These are phyloP conservation scores for Cerioporus squamosus DNA, from an alignment of 1,284 basidiomycete species.

Conservation along the genomic window DNA sequence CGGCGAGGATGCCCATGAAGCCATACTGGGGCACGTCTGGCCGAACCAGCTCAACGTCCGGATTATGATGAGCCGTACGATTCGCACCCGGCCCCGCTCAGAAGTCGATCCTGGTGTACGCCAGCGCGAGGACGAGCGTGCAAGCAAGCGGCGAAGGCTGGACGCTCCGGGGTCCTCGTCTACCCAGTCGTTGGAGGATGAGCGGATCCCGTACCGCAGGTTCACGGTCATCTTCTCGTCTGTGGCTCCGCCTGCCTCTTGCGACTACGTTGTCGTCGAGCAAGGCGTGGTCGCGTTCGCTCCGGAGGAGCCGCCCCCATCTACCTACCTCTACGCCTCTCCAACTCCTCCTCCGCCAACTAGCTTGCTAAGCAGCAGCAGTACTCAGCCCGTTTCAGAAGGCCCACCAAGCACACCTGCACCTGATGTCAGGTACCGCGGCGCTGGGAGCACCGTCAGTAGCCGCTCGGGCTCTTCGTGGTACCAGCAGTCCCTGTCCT, in stretches of 20 bases:
- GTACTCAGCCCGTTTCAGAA: neutral
- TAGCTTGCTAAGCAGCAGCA: neutral
- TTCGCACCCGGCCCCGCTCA: slow-evolving; percentile 55
- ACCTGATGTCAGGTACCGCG: no score
- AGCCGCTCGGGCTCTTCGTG: neutral
- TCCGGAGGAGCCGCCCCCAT: slow-evolving; percentile 17
- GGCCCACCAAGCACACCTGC: neutral
- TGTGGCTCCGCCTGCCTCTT: slow-evolving; percentile 54
- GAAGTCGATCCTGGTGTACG: neutral
- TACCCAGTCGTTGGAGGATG: slow-evolving; percentile 32
- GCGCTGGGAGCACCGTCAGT: neutral
- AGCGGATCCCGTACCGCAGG: slow-evolving; percentile 58
- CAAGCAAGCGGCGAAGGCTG: slow-evolving; percentile 35
- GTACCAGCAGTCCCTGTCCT: slow-evolving; percentile 13
- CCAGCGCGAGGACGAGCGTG: neutral
- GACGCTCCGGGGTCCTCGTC: slow-evolving; percentile 6
- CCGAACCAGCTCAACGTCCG: slow-evolving; percentile 87
- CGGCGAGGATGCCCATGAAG: slow-evolving; percentile 72
- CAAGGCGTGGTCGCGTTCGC: slow-evolving; percentile 52
- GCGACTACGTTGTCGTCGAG: slow-evolving; percentile 75
- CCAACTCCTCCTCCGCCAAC: neutral
- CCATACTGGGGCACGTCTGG: slow-evolving; percentile 87
- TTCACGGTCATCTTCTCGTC: slow-evolving; percentile 79
- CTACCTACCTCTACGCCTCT: slow-evolving; percentile 12
- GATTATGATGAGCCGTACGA: slow-evolving; percentile 82